phyloP scores from a whole-genome alignment of 2,329 filamentous ascomycete genomes.

The Zopfia rhizophila region DNA sequence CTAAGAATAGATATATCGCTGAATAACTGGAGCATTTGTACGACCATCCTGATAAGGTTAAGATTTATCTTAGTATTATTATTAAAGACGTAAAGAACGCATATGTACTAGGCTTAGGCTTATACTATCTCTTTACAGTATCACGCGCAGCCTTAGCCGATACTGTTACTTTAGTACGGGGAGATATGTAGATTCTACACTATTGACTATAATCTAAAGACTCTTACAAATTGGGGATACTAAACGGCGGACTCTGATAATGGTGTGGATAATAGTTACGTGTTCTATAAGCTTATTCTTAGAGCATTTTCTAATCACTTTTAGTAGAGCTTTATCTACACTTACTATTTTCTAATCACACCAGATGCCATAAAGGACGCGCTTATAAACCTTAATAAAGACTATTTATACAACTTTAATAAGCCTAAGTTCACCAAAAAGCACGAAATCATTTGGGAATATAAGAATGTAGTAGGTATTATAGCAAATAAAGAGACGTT shows the following conservation, averaged over 20 bases:
- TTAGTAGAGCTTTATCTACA: constrained; percentile 80
- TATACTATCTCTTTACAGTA: constrained; percentile 79
- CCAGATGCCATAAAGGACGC: constrained; percentile 79
- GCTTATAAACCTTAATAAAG: constrained; percentile 73
- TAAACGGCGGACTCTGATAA: constrained; percentile 78
- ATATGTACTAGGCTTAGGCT: constrained; percentile 74
- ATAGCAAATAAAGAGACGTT: constrained; percentile 71
- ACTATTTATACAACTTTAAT: constrained; percentile 75
- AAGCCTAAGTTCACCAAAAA: constrained; percentile 63
- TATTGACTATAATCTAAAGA: constrained; percentile 73
- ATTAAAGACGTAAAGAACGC: constrained; percentile 79
- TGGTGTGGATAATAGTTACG: constrained; percentile 80
- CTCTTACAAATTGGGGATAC: constrained; percentile 86
- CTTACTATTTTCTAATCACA: constrained; percentile 78
- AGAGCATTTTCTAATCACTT: constrained; percentile 85
- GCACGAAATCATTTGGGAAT: constrained; percentile 66
- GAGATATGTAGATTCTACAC: constrained; percentile 84
- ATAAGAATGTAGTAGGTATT: constrained; percentile 70
- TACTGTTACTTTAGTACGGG: constrained; percentile 79
- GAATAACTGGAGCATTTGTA: constrained; percentile 69
- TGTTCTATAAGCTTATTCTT: constrained; percentile 86
- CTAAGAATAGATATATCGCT: constrained; percentile 76
- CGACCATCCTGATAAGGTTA: constrained; percentile 81
- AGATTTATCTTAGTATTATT: constrained; percentile 82
- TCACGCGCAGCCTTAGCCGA: constrained; percentile 81